phyloP scores from a whole-genome alignment of 2,329 filamentous ascomycete species.

The Aureobasidium sp. region DNA sequence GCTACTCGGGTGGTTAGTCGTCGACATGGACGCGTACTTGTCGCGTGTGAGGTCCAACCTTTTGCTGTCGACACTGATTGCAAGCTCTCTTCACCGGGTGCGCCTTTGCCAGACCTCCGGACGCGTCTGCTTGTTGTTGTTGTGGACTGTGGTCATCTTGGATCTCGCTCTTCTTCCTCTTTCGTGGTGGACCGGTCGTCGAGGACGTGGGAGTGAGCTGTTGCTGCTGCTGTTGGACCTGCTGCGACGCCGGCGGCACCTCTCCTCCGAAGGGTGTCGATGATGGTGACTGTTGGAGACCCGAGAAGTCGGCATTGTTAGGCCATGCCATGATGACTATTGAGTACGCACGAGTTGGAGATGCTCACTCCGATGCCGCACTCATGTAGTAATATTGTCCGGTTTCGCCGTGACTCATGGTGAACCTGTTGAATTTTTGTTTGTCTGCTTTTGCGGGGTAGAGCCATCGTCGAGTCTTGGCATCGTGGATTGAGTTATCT shows the following conservation, averaged over 20 bases:
- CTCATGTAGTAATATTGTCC: slow-evolving; percentile 6
- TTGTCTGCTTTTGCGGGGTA: slow-evolving; percentile 1
- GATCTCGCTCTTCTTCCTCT: slow-evolving; percentile 20
- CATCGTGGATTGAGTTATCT: background rate
- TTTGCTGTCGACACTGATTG: slow-evolving; percentile 80
- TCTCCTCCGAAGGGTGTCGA: background rate
- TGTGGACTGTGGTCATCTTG: slow-evolving; percentile 16
- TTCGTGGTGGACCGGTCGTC: slow-evolving; percentile 15
- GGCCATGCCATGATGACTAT: slow-evolving; percentile 12
- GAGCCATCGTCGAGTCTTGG: background rate
- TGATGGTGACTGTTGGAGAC: slow-evolving; percentile 13
- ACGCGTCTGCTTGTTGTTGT: background rate
- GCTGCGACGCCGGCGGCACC: background rate
- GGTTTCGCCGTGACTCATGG: slow-evolving; percentile 14
- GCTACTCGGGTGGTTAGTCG: slow-evolving; percentile 39
- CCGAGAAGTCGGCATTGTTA: slow-evolving; percentile 13
- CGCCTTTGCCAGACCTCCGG: slow-evolving; percentile 33
- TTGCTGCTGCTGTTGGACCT: slow-evolving; percentile 9
- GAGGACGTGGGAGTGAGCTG: slow-evolving; percentile 5
- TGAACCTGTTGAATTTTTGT: background rate
- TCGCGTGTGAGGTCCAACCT: slow-evolving; percentile 45
- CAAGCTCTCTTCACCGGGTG: slow-evolving; percentile 66
- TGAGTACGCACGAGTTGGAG: slow-evolving; percentile 7
- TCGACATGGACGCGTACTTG: background rate
- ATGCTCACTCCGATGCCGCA: slow-evolving; percentile 12